A percentile compares a stretch with the other conserved stretches of the same genome.
Evolutionary conservation across 495 filamentous ascomycete genomes (phyloP).

Genomic region (Thermothielavioides terrestris): DNA sequence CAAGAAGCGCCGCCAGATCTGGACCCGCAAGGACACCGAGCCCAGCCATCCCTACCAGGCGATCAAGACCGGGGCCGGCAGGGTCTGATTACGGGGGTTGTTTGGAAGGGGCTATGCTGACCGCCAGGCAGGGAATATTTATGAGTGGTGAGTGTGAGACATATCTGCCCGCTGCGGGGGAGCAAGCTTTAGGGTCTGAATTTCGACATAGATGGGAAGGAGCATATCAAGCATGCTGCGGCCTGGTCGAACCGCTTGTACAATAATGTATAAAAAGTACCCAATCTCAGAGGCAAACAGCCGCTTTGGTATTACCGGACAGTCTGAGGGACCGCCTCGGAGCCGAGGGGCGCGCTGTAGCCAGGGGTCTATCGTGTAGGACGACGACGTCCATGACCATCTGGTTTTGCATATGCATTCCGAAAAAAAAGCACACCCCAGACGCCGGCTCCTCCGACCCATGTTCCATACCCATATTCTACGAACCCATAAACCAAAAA

Average conservation of each 20-base stretch:
- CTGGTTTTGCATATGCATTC: no score
- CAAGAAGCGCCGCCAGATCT: slow-evolving; percentile 85
- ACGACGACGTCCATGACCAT: no score
- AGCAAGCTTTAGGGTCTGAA: no score
- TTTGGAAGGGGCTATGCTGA: neutral
- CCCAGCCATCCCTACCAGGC: slow-evolving; percentile 60
- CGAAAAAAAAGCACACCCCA: no score
- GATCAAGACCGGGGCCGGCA: slow-evolving; percentile 36
- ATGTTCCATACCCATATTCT: neutral
- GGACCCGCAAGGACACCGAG: slow-evolving; percentile 75
- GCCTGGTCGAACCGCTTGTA: neutral
- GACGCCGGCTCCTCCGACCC: no score
- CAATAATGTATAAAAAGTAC: neutral
- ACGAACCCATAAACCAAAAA: neutral
- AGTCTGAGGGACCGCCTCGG: no score
- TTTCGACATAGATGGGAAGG: neutral
- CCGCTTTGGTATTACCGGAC: no score
- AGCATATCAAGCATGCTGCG: neutral
- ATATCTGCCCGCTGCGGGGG: no score
- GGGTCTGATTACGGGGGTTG: neutral
- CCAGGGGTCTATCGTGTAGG: no score
- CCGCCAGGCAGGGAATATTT: neutral
- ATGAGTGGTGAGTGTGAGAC: no score
- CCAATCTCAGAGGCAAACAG: no score
- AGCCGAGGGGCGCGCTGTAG: no score